Evolutionary conservation across 2,329 filamentous ascomycete species (phyloP), one percentile per base, ranked within the genome.

Genomic region (Fusarium cicatricum): DNA sequence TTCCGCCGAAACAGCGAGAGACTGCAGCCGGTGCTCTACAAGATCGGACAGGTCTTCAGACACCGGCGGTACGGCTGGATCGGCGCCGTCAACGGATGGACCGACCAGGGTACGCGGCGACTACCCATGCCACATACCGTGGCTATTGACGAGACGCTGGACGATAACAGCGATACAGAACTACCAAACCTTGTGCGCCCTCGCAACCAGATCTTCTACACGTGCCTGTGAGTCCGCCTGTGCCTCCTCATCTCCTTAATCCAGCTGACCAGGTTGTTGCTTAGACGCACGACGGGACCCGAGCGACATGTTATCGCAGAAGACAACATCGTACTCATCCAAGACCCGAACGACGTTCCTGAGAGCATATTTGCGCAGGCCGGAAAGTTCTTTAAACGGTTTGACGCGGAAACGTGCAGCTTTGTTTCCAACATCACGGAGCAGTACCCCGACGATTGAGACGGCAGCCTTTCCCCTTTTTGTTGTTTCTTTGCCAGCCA

Each of bases 51-150:
- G 66, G 83, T 97, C 7, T 96, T 98, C 71, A 83, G 82, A 41
- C 95, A 99, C 75, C 86, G 82, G 58, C 84, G 92, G 39, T 97
- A 95, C 71, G 79, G 83, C 16, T 97, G 94, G 72, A 79, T 88
- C 42, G 93, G 89, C 15, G 84, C 96, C 21, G 90, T 99, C 54
- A 91, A 90, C 12, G 93, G 93, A n/a, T 99, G 94, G 93, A 88
- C 90, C 43, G 76, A 80, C 70, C 80, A 82, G 44, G 67, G 65
- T 43, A 66, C 67, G 32, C 65, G 67, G 31, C 65, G 62, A 32
- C 53, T 71, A 21, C 62, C 70, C 37, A 67, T 60, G 60, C 55
- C 66, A 46, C 69, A 64, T 45, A 61, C 65, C 28, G 61, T 65
- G 52, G 61, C 66, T 40, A 62, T 70, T 51, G 64, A 67, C 41